Evolutionary conservation across 2,329 filamentous ascomycete genomes (phyloP).

Genomic region (Verticillium zaregamsianum): DNA sequence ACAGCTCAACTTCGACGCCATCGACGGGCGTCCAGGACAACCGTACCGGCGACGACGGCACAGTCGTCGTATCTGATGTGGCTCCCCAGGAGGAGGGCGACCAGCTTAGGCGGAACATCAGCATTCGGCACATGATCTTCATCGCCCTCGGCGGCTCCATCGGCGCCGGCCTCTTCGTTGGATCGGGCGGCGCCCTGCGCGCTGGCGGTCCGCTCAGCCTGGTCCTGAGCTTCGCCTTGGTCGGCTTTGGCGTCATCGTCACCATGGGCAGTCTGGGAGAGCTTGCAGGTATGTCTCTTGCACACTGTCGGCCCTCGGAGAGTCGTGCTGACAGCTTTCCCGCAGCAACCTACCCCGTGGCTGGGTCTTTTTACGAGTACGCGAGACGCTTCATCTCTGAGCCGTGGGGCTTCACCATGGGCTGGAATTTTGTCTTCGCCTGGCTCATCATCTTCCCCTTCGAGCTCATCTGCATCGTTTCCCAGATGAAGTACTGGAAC

Average conservation of each 20-base stretch:
- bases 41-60: neutral
- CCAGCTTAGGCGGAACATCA: slow-evolving; percentile 21
- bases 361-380: slow-evolving; percentile 34
- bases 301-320: slow-evolving; percentile 7
- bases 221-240: slow-evolving; percentile 24
- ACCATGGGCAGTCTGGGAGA: slow-evolving; percentile 24
- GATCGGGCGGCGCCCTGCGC: slow-evolving; percentile 24
- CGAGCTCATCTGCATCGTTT: slow-evolving; percentile 29
- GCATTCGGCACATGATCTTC: slow-evolving; percentile 27
- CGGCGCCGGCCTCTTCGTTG: slow-evolving; percentile 30
- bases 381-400: slow-evolving; percentile 30
- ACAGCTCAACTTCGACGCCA: neutral
- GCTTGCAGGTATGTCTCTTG: slow-evolving; percentile 18
- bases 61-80: neutral
- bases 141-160: slow-evolving; percentile 31
- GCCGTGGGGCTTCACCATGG: slow-evolving; percentile 34
- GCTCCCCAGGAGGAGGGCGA: slow-evolving; percentile 1
- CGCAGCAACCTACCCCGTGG: slow-evolving; percentile 25
- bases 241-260: slow-evolving; percentile 26
- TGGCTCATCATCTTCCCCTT: slow-evolving; percentile 31
- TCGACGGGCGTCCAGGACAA: neutral
- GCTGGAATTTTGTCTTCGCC: slow-evolving; percentile 33
- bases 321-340: slow-evolving; percentile 9
- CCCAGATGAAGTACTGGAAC: slow-evolving; percentile 25
- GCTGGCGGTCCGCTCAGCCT: slow-evolving; percentile 25